phyloP scores from a whole-genome alignment of 2,329 filamentous ascomycete genomes.

The Epichloe coenophiala region DNA sequence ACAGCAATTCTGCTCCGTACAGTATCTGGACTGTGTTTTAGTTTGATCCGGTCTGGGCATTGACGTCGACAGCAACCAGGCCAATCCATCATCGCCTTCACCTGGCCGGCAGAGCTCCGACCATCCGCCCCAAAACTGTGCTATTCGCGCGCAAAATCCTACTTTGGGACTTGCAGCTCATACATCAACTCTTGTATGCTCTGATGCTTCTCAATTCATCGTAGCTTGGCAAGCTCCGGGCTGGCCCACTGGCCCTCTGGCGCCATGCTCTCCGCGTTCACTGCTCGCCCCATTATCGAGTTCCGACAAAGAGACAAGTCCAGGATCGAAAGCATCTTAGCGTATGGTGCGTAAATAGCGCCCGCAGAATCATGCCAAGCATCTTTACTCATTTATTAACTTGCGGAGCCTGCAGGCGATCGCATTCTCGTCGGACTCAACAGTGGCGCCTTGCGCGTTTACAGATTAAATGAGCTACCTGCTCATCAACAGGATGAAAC shows the following conservation, averaged over 20 bases:
- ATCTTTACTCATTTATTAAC: not conserved
- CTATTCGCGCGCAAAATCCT: not conserved
- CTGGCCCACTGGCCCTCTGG: constrained; percentile 27
- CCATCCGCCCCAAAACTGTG: not conserved
- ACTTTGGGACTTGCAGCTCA: not conserved
- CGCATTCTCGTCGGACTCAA: constrained; percentile 84
- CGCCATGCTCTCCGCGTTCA: constrained; percentile 94
- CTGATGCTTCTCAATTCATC: constrained; percentile 10
- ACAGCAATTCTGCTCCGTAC: not conserved
- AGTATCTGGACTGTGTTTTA: not conserved
- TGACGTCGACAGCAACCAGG: not conserved
- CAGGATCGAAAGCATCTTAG: constrained; percentile 89
- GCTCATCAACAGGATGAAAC: constrained; percentile 21
- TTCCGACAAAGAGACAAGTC: constrained; percentile 91
- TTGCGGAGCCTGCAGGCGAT: constrained; percentile 45
- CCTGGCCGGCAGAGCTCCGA: not conserved
- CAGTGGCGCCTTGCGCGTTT: constrained; percentile 77
- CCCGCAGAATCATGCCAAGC: not conserved
- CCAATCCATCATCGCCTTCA: not conserved
- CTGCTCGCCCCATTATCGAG: constrained; percentile 91
- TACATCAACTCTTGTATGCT: not conserved
- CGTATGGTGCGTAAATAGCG: constrained; percentile 50
- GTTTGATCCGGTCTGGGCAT: not conserved
- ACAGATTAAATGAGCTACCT: constrained; percentile 65
- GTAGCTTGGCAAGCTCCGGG: constrained; percentile 22